A percentile compares a stretch with the other conserved stretches of the same genome.
These are phyloP conservation scores for Cladosporium colombiae DNA, from an alignment of 2,329 filamentous ascomycete genomes.

Conservation along the genomic window DNA sequence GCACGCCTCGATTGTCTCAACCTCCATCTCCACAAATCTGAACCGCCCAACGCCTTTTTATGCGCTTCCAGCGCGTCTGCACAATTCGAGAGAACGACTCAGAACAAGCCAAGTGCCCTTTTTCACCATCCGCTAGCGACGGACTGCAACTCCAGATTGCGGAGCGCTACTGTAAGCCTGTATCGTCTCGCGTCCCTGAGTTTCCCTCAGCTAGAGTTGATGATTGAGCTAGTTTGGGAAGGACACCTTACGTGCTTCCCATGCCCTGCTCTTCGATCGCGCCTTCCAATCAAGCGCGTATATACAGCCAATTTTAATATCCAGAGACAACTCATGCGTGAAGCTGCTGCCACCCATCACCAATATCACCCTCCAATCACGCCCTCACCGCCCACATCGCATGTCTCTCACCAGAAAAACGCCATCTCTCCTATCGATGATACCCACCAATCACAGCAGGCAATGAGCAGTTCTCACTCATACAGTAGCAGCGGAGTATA, in stretches of 20 bases:
- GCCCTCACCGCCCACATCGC: not conserved
- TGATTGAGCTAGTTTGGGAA: not conserved
- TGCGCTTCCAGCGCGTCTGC: slow-evolving; percentile 17
- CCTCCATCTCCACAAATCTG: slow-evolving; percentile 16
- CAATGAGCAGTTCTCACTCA: not conserved
- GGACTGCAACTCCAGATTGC: slow-evolving; percentile 6
- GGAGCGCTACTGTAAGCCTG: not conserved
- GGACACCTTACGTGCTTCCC: not conserved
- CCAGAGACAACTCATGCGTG: not conserved
- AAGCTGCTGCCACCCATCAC: slow-evolving; percentile 1
- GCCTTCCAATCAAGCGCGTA: not conserved
- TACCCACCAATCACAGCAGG: not conserved
- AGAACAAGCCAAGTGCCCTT: not conserved
- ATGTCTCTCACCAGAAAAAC: slow-evolving; percentile 17
- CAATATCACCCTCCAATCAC: slow-evolving; percentile 2
- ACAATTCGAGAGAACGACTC: slow-evolving; percentile 8
- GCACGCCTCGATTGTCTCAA: slow-evolving; percentile 9
- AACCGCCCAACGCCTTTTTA: slow-evolving; percentile 20
- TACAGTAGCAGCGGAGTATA: not conserved
- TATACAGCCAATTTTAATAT: slow-evolving; percentile 1
- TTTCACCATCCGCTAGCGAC: slow-evolving; percentile 6
- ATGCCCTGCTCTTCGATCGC: not conserved
- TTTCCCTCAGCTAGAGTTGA: not conserved
- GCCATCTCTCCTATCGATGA: not conserved
- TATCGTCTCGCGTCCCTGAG: not conserved